Base-by-base conservation (phyloP, 768 basidiomycete genomes). In the Mycena pura region DNA sequence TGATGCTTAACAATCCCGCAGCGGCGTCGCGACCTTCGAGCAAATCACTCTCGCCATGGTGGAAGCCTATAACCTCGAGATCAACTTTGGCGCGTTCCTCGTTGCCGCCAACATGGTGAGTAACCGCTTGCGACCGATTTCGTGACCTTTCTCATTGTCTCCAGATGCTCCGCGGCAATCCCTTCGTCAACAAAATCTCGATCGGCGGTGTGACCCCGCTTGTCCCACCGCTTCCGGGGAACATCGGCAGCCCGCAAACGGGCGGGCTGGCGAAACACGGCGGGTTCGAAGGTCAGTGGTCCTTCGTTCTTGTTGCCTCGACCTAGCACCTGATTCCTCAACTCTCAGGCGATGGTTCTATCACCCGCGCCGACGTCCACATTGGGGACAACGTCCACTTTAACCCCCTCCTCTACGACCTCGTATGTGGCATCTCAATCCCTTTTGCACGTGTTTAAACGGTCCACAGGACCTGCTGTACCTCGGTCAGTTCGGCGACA, bases 1-100 rank as follows among this genome's bases (percentile, higher is more conserved):
- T 52, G 38, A 41, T 41, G 38, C 50, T 41, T n/a, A 52, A 52
- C 24, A 39, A 41, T 39, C 31, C 27, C 25, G 25, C 47, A 55
- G 53, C 36, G 60, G 60, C 24, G 50, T 62, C 39, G 61, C 53
- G 25, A 57, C 53, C 38, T 62, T 62, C 27, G 61, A 62, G 48
- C 38, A 62, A 44, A 62, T 62, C 46, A 48, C 38, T 6, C 27
- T 57, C 56, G 61, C 45, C 40, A 48, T 62, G 54, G 56, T 57
- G 55, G 61, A 62, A 46, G 62, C 62, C 24, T 63, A 45, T 45
- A 63, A 63, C 38, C 21, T 63, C 28, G 62, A 63, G 29, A 36
- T 40, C 21, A 46, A 47, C 25, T 47, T 63, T 43, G 62, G 40
- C 39, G 49, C 56, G 19, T 50, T 41, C 56, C 46, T 63, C 38